phyloP scores from a whole-genome alignment of 2,329 filamentous ascomycete genomes.

The Ampelomyces quisqualis region DNA sequence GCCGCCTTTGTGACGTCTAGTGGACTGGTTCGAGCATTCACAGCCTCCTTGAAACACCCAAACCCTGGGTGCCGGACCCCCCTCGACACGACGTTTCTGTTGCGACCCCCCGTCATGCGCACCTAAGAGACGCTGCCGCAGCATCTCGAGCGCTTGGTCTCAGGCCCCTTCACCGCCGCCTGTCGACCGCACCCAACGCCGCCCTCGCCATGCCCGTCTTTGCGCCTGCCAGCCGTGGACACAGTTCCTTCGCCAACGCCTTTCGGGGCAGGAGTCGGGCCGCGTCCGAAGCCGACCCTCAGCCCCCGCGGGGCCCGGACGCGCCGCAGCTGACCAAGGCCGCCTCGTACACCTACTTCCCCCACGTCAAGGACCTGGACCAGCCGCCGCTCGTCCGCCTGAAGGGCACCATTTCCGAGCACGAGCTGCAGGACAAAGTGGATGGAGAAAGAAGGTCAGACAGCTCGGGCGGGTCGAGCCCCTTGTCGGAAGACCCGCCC shows the following conservation, averaged over 20 bases:
- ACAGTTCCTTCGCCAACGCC: conserved; percentile 34
- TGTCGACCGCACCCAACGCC: conserved; percentile 4
- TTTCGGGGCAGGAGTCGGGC: conserved; percentile 35
- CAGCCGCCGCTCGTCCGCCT: conserved; percentile 31
- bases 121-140: conserved; percentile 11
- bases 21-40: neutral
- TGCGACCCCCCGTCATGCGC: conserved; percentile 28
- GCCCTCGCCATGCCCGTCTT: conserved; percentile 35
- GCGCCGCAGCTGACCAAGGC: conserved; percentile 40
- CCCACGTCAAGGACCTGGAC: conserved; percentile 40
- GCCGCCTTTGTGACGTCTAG: conserved; percentile 27
- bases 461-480: conserved; percentile 49
- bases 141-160: conserved; percentile 6
- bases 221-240: conserved; percentile 32
- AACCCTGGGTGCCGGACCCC: neutral
- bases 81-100: neutral
- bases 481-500: conserved; percentile 43
- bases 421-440: conserved; percentile 30
- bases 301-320: conserved; percentile 26
- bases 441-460: conserved; percentile 38
- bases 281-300: conserved; percentile 34
- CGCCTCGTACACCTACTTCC: conserved; percentile 47
- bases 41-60: no score
- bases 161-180: conserved; percentile 2
- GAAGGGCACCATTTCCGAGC: conserved; percentile 35